Evolutionary conservation across 345 rosid genomes (phyloP).

Genomic region (Gossypium anomalum): DNA sequence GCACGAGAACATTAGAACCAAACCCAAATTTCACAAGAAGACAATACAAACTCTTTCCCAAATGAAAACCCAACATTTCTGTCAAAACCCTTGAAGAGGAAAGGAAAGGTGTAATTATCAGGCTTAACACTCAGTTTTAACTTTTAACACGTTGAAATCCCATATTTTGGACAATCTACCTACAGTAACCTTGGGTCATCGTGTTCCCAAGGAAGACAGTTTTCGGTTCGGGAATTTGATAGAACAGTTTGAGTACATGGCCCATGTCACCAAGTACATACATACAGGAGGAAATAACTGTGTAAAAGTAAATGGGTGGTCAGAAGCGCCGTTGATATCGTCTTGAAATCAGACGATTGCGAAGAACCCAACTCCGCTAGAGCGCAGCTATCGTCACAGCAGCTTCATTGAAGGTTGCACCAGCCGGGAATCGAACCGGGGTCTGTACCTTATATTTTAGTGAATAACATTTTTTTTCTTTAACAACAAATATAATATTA

Average conservation of each 20-base stretch:
- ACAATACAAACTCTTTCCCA: too few species aligned
- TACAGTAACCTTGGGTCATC: constrained; percentile 36
- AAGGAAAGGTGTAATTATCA: constrained; percentile 12
- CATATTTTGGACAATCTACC: constrained; percentile 20
- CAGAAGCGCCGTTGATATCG: neutral
- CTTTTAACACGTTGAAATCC: constrained; percentile 44
- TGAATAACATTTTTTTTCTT: too few species aligned
- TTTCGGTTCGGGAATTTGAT: neutral
- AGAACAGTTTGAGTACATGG: neutral
- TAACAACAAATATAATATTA: too few species aligned
- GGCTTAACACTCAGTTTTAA: constrained; percentile 40
- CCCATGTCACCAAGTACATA: constrained; percentile 24
- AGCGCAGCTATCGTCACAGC: neutral
- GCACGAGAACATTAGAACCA: too few species aligned
- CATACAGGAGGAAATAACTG: constrained; percentile 29
- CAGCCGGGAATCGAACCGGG: too few species aligned
- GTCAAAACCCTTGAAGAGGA: neutral
- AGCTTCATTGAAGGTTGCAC: too few species aligned
- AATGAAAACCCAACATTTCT: neutral
- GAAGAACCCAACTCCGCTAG: neutral
- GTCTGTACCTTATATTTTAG: too few species aligned
- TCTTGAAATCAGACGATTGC: too few species aligned
- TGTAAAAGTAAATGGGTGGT: constrained; percentile 30
- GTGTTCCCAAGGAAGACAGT: constrained; percentile 36
- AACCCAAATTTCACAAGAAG: too few species aligned